A percentile compares a stretch with the other conserved stretches of the same genome.
phyloP scores from a whole-genome alignment of 306 rosid genomes.

The Malus domestica region ASM211411v1 NC_041803.1:2846501-2847000 shows the following conservation, averaged over 20 bases:
- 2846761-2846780: slow-evolving; percentile 54
- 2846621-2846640: slow-evolving; percentile 29
- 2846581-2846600: slow-evolving; percentile 41
- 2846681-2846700: slow-evolving; percentile 54
- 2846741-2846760: slow-evolving; percentile 64
- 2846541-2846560: slow-evolving; percentile 64
- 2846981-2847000: slow-evolving; percentile 82
- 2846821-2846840: slow-evolving; percentile 78
- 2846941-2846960: slow-evolving; percentile 90
- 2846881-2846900: slow-evolving; percentile 75
- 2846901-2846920: slow-evolving; percentile 60
- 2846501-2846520: slow-evolving; percentile 66
- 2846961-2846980: slow-evolving; percentile 77
- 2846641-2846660: slow-evolving; percentile 41
- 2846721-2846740: slow-evolving; percentile 64
- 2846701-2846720: slow-evolving; percentile 75
- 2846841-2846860: slow-evolving; percentile 55
- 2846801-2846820: slow-evolving; percentile 79
- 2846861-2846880: slow-evolving; percentile 75
- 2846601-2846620: slow-evolving; percentile 40
- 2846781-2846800: slow-evolving; percentile 55
- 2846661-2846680: slow-evolving; percentile 56
- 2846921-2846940: slow-evolving; percentile 78
- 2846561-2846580: slow-evolving; percentile 41
- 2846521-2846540: slow-evolving; percentile 70